phyloP scores from a whole-genome alignment of 495 filamentous ascomycete genomes.

The Hapsidospora chrysogenum region DNA sequence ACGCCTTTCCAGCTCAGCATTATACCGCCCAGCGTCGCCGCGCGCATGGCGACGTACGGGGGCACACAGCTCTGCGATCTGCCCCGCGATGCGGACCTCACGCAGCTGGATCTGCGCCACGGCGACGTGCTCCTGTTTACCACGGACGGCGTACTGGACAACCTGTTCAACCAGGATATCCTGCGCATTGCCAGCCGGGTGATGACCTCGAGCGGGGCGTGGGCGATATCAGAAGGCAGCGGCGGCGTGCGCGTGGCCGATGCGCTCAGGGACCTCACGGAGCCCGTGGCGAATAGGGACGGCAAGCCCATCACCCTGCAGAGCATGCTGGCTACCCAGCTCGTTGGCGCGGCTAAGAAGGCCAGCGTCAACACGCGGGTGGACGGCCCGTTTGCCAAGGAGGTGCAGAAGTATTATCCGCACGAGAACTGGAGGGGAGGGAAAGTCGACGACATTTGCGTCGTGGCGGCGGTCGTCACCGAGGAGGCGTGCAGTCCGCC shows the following conservation, averaged over 20 bases:
- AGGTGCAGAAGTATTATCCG: conserved; percentile 74
- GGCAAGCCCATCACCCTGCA: conserved; percentile 37
- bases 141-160: conserved; percentile 94
- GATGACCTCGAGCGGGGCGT: conserved; percentile 60
- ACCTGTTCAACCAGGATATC: conserved; percentile 78
- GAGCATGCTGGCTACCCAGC: conserved; percentile 56
- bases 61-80: conserved; percentile 64
- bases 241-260: conserved; percentile 41
- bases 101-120: conserved; percentile 57
- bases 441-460: conserved; percentile 84
- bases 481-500: conserved; percentile 21
- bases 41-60: conserved; percentile 63
- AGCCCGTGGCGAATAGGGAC: conserved; percentile 14
- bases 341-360: conserved; percentile 64
- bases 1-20: conserved; percentile 90
- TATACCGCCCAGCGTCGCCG: conserved; percentile 61
- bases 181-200: conserved; percentile 57
- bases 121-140: conserved; percentile 86
- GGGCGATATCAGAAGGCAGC: conserved; percentile 36
- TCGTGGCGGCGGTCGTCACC: conserved; percentile 57
- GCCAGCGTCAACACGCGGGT: conserved; percentile 61
- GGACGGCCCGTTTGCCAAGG: conserved; percentile 88
- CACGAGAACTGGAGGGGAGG: conserved; percentile 72
- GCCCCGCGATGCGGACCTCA: conserved; percentile 69
- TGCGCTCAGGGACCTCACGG: conserved; percentile 33